phyloP scores from a whole-genome alignment of 768 basidiomycete genomes.

The Tylopilus plumbeoviolaceoides region DNA sequence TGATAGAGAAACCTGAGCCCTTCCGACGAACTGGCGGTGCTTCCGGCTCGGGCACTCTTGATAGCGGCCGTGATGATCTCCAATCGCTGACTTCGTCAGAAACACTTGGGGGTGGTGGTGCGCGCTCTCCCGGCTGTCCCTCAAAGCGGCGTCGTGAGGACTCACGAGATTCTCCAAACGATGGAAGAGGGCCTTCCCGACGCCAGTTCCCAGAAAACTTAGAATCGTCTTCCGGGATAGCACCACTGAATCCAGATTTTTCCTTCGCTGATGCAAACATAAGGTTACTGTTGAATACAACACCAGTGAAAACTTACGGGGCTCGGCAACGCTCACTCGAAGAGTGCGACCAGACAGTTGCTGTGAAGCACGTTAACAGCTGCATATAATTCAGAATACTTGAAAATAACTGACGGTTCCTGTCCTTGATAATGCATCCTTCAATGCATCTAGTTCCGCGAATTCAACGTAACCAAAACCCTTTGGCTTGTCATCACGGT shows the following conservation, averaged over 20 bases:
- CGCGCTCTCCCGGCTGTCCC: conserved; percentile 43
- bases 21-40: conserved; percentile 49
- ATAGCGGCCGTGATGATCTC: conserved; percentile 53
- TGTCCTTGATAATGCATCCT: conserved; percentile 71
- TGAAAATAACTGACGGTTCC: conserved; percentile 52
- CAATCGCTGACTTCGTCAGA: conserved; percentile 66
- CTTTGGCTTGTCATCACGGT: conserved; percentile 91
- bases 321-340: conserved; percentile 92
- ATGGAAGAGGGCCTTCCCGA: conserved; percentile 81
- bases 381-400: neutral
- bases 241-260: conserved; percentile 51
- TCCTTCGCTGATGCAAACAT: conserved; percentile 62
- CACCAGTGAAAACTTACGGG: conserved; percentile 59
- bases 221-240: conserved; percentile 57
- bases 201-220: conserved; percentile 88
- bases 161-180: conserved; percentile 57
- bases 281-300: conserved; percentile 6
- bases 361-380: conserved; percentile 32
- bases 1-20: conserved; percentile 51
- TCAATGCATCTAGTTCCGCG: conserved; percentile 77
- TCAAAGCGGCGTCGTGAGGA: conserved; percentile 65
- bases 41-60: conserved; percentile 44
- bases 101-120: conserved; percentile 42
- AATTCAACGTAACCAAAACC: conserved; percentile 99
- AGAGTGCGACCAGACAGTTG: conserved; percentile 74